These are phyloP conservation scores for Sugiyamaella neomexicana DNA, from an alignment of 1,139 yeast species.

Conservation along the genomic window DNA sequence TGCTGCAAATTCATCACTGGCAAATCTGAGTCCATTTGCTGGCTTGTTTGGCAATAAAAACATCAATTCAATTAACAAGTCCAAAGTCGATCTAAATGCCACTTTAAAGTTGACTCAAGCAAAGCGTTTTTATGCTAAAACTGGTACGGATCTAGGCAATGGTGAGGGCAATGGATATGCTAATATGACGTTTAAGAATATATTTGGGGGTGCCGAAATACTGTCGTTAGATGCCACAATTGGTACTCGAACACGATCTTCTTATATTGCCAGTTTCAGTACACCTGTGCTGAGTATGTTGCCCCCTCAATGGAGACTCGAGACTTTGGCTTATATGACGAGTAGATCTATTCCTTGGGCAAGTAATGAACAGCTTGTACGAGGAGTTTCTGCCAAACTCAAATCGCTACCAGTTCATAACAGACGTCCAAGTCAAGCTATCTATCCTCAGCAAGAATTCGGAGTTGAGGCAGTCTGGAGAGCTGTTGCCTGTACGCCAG, in stretches of 20 bases:
- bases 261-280: constrained; percentile 56
- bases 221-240: constrained; percentile 27
- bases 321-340: constrained; percentile 56
- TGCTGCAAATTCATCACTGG: not conserved
- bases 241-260: constrained; percentile 65
- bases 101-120: constrained; percentile 21
- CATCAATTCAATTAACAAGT: not conserved
- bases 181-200: constrained; percentile 26
- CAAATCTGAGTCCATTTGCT: constrained; percentile 15
- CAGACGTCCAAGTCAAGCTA: not conserved
- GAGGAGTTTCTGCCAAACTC: constrained; percentile 59
- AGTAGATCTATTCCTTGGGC: constrained; percentile 68
- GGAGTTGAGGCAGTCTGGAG: constrained; percentile 64
- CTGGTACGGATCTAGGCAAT: constrained; percentile 29
- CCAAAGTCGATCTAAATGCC: constrained; percentile 26
- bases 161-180: constrained; percentile 72
- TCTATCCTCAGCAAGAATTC: constrained; percentile 46
- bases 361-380: constrained; percentile 55
- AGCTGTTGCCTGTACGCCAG: constrained; percentile 49
- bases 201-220: constrained; percentile 31
- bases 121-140: constrained; percentile 26
- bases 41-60: constrained; percentile 15
- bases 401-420: constrained; percentile 25
- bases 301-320: constrained; percentile 54
- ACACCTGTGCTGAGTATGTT: constrained; percentile 52